phyloP scores from a whole-genome alignment of 345 rosid genomes.

The Sisymbrium altissimum region DNA sequence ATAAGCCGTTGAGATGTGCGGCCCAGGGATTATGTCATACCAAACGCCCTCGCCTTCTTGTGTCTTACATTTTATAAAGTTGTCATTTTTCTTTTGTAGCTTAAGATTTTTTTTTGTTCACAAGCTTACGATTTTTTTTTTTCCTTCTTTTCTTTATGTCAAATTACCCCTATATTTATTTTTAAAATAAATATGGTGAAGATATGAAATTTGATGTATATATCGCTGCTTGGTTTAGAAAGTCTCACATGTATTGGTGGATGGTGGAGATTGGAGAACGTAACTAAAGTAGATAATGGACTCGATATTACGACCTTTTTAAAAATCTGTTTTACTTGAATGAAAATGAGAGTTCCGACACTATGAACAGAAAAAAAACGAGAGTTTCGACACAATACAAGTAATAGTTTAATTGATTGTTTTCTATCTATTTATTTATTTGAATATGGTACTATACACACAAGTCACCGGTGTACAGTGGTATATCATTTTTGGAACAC shows the following conservation, averaged over 20 bases:
- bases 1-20: constrained; percentile 29
- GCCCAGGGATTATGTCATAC: constrained; percentile 1
- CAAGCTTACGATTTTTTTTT: background rate
- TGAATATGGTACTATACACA: background rate
- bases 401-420: background rate
- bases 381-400: too few species aligned
- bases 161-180: background rate
- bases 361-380: too few species aligned
- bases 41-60: background rate
- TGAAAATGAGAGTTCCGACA: background rate
- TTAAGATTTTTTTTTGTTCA: background rate
- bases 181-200: background rate
- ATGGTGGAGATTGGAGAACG: background rate
- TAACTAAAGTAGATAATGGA: background rate
- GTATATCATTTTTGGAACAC: background rate
- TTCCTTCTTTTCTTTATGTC: background rate
- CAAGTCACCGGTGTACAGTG: background rate
- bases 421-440: background rate
- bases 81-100: background rate
- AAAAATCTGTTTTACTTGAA: background rate
- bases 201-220: background rate
- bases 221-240: background rate
- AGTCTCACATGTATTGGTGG: background rate
- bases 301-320: background rate
- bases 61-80: background rate